These are phyloP conservation scores for Liquidambar formosana DNA, from an alignment of 164 flowering plant genomes.

Conservation along the genomic window DNA sequence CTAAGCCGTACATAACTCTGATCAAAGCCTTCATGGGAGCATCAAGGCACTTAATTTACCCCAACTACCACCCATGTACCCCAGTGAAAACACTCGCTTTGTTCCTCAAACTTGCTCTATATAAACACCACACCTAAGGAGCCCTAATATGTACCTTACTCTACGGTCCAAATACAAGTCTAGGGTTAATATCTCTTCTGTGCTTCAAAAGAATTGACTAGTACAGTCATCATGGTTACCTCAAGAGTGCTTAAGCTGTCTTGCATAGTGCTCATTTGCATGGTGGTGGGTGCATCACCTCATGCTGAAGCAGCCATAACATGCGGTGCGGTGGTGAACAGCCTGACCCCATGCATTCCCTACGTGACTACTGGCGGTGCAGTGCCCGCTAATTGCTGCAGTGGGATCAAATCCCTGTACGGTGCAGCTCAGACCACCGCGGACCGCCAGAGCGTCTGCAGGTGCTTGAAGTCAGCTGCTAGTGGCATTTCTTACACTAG, in stretches of 20 bases:
- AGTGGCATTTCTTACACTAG: background rate
- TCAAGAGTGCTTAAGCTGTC: background rate
- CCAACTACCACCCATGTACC: background rate
- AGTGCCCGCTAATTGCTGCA: conserved; percentile 19
- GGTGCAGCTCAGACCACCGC: conserved; percentile 15
- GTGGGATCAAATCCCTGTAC: conserved; percentile 13
- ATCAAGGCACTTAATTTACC: background rate
- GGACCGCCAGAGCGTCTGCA: conserved; percentile 25
- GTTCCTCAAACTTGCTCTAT: background rate
- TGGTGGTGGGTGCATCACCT: conserved; percentile 1
- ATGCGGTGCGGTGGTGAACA: conserved; percentile 11
- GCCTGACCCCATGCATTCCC: conserved; percentile 10
- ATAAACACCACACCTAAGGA: background rate
- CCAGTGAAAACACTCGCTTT: background rate
- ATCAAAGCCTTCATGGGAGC: too few species aligned
- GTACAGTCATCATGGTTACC: background rate
- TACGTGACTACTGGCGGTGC: conserved; percentile 12
- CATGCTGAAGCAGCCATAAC: conserved; percentile 2
- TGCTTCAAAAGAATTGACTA: too few species aligned
- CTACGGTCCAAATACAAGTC: background rate
- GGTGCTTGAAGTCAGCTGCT: conserved; percentile 17
- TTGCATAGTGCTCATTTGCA: background rate
- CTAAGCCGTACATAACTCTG: too few species aligned
- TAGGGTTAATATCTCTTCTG: too few species aligned
- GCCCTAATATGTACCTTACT: background rate